Evolutionary conservation across 257 asterid genomes (phyloP).

Genomic region (Rehmannia glutinosa): DNA sequence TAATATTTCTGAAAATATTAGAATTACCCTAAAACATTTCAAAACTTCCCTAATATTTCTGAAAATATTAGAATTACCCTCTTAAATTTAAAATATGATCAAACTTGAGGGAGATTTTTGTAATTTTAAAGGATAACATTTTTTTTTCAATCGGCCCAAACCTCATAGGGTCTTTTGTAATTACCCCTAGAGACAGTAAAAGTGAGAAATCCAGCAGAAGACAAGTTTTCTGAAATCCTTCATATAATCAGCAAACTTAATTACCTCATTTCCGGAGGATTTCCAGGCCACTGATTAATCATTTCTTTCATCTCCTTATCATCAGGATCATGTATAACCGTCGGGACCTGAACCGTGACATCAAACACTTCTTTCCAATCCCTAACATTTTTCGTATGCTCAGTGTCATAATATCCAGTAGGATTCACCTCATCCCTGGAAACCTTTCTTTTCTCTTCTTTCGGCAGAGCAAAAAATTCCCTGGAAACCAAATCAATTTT

Average conservation of each 20-base stretch:
- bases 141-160: too few species aligned
- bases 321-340: constrained; percentile 24
- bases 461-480: constrained; percentile 30
- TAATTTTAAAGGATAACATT: too few species aligned
- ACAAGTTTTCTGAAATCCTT: too few species aligned
- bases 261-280: constrained; percentile 45
- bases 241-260: constrained; percentile 7
- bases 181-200: too few species aligned
- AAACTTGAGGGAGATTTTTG: too few species aligned
- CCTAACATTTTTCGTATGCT: constrained; percentile 56
- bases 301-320: constrained; percentile 24
- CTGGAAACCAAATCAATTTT: constrained; percentile 17
- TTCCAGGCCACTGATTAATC: constrained; percentile 43
- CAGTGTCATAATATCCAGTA: constrained; percentile 43
- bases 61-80: too few species aligned
- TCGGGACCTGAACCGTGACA: constrained; percentile 29
- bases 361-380: constrained; percentile 76
- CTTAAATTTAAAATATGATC: too few species aligned
- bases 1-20: too few species aligned
- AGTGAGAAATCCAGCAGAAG: too few species aligned
- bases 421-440: constrained; percentile 46
- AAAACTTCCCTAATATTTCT: too few species aligned
- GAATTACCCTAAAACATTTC: too few species aligned
- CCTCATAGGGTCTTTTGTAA: too few species aligned
- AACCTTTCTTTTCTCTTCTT: constrained; percentile 45